A percentile compares a stretch with the other conserved stretches of the same genome.
phyloP scores from a whole-genome alignment of 257 asterid genomes.

The Penstemon eatonii region DNA sequence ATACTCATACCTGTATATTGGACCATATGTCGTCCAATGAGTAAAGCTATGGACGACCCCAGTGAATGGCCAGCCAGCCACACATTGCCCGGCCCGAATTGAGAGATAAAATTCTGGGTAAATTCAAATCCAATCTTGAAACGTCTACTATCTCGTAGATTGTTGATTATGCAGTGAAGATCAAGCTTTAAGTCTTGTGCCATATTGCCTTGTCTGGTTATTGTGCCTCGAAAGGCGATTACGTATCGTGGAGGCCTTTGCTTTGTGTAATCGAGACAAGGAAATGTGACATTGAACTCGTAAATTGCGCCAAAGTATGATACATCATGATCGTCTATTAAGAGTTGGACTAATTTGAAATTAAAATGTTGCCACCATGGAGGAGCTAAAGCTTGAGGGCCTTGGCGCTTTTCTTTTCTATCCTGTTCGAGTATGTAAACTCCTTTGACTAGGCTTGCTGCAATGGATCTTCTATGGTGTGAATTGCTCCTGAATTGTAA shows the following conservation, averaged over 20 bases:
- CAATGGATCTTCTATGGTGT: constrained; percentile 57
- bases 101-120: constrained; percentile 20
- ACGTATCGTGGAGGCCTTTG: constrained; percentile 50
- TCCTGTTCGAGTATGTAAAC: constrained; percentile 62
- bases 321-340: constrained; percentile 50
- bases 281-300: constrained; percentile 36
- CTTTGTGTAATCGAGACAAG: constrained; percentile 20
- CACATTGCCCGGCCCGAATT: constrained; percentile 34
- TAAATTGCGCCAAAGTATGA: constrained; percentile 62
- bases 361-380: constrained; percentile 79
- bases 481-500: constrained; percentile 51
- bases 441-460: constrained; percentile 72
- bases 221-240: constrained; percentile 68
- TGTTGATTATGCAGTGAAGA: constrained; percentile 43
- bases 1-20: no score
- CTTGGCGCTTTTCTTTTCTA: constrained; percentile 52
- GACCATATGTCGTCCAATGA: constrained; percentile 53
- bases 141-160: constrained; percentile 51
- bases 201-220: constrained; percentile 40
- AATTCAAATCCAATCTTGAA: constrained; percentile 41
- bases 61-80: constrained; percentile 83
- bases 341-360: constrained; percentile 44
- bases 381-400: constrained; percentile 55
- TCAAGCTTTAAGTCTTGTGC: constrained; percentile 61
- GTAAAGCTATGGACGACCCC: constrained; percentile 67